These are phyloP conservation scores for Acer yangbiense DNA, from an alignment of 345 rosid genomes.

Conservation along the genomic window DNA sequence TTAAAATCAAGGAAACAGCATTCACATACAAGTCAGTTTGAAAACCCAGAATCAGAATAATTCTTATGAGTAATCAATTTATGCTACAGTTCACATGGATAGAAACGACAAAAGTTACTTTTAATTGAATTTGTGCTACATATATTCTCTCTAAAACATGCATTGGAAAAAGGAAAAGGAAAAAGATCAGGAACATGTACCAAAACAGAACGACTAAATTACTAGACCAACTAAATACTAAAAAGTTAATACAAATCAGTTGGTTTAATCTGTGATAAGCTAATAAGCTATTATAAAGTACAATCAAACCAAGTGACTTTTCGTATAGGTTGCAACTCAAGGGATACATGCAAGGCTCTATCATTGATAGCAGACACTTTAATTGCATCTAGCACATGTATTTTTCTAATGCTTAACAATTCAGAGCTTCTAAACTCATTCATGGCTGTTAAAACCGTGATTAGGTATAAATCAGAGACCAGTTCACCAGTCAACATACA, in stretches of 20 bases:
- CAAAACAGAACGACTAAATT: neutral
- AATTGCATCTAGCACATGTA: neutral
- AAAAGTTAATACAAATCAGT: neutral
- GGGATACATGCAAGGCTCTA: neutral
- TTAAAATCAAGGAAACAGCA: slow-evolving; percentile 26
- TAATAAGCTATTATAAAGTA: neutral
- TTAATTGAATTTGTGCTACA: neutral
- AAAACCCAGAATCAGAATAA: slow-evolving; percentile 12
- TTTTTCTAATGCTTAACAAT: neutral
- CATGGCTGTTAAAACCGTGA: neutral
- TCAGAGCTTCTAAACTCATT: neutral
- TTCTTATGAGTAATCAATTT: neutral
- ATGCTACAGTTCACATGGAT: neutral
- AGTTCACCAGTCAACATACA: neutral
- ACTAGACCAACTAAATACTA: neutral
- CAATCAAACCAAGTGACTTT: neutral
- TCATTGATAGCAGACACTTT: neutral
- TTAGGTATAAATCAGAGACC: neutral
- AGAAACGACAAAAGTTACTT: neutral
- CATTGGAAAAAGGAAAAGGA: neutral
- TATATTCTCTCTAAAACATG: neutral
- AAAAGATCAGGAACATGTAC: neutral
- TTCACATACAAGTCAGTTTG: slow-evolving; percentile 16
- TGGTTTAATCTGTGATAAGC: neutral
- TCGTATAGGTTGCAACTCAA: neutral